phyloP scores from a whole-genome alignment of 2,329 filamentous ascomycete genomes.

The Fusarium robinianum region DNA sequence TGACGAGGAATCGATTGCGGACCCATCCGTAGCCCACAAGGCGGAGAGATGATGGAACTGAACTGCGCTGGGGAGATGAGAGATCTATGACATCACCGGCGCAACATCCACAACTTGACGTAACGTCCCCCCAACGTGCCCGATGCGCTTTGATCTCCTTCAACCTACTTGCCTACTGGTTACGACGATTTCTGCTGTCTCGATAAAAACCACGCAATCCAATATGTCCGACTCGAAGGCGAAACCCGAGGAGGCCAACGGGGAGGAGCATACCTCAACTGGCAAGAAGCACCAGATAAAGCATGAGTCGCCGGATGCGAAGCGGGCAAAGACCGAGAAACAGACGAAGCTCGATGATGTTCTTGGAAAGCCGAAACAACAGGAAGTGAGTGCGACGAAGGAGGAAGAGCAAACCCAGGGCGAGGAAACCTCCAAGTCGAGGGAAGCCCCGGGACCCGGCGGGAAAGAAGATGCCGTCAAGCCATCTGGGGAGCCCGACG shows the following conservation, averaged over 20 bases:
- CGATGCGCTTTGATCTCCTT: background rate
- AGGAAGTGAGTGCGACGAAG: background rate
- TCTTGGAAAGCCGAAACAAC: slow-evolving; percentile 8
- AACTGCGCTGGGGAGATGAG: slow-evolving; percentile 8
- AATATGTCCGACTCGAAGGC: slow-evolving; percentile 21
- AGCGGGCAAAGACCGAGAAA: slow-evolving; percentile 34
- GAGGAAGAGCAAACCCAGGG: slow-evolving; percentile 13
- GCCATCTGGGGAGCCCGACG: slow-evolving; percentile 30
- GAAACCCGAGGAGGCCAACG: slow-evolving; percentile 14
- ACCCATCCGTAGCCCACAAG: background rate
- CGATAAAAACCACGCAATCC: background rate
- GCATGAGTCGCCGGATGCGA: slow-evolving; percentile 33
- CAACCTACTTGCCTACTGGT: background rate
- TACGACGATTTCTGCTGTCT: background rate
- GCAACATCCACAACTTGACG: slow-evolving; percentile 18
- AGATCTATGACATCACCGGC: slow-evolving; percentile 36
- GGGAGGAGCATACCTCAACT: slow-evolving; percentile 12
- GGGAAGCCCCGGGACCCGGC: slow-evolving; percentile 10
- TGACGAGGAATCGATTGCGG: background rate
- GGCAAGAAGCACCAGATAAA: slow-evolving; percentile 40
- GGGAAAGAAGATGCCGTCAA: slow-evolving; percentile 23
- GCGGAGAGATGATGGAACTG: slow-evolving; percentile 8
- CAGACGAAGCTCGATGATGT: slow-evolving; percentile 33
- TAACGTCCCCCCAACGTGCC: slow-evolving; percentile 14
- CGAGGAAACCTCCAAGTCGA: background rate